Evolutionary conservation across 23 red algal genomes (phyloP).

Genomic region (Agarophyton chilense): DNA sequence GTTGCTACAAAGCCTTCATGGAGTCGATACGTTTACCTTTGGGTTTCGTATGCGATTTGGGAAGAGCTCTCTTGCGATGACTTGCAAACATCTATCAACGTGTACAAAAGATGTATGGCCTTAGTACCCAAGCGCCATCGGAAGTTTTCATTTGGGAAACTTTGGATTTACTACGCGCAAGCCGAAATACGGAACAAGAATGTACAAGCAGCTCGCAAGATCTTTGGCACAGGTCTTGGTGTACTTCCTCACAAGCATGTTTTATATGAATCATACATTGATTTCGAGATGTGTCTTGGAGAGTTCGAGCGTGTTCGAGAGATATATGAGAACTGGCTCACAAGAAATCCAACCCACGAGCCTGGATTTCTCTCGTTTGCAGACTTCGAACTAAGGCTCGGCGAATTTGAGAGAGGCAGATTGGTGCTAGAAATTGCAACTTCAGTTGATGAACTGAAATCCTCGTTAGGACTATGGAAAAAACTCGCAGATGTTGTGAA

Average conservation of each 20-base stretch:
- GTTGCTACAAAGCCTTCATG: constrained; percentile 60
- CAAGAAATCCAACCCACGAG: constrained; percentile 21
- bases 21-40: constrained; percentile 86
- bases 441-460: constrained; percentile 39
- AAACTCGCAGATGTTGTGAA: constrained; percentile 69
- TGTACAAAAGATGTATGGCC: constrained; percentile 50
- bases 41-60: constrained; percentile 84
- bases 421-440: constrained; percentile 64
- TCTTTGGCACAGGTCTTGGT: constrained; percentile 77
- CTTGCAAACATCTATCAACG: constrained; percentile 25
- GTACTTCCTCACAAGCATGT: constrained; percentile 46
- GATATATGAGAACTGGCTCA: constrained; percentile 76
- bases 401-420: constrained; percentile 64
- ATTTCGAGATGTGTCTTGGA: constrained; percentile 77
- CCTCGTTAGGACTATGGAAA: constrained; percentile 63
- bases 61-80: constrained; percentile 61
- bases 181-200: constrained; percentile 62
- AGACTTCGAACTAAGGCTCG: constrained; percentile 65
- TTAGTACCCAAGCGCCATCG: constrained; percentile 60
- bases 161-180: constrained; percentile 76
- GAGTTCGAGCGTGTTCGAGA: constrained; percentile 62
- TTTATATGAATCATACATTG: constrained; percentile 78
- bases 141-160: constrained; percentile 66
- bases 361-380: constrained; percentile 67
- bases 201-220: constrained; percentile 53